Conservation (phyloP, 371 early-diverging fungal species). For the Mucor indicus region DNA sequence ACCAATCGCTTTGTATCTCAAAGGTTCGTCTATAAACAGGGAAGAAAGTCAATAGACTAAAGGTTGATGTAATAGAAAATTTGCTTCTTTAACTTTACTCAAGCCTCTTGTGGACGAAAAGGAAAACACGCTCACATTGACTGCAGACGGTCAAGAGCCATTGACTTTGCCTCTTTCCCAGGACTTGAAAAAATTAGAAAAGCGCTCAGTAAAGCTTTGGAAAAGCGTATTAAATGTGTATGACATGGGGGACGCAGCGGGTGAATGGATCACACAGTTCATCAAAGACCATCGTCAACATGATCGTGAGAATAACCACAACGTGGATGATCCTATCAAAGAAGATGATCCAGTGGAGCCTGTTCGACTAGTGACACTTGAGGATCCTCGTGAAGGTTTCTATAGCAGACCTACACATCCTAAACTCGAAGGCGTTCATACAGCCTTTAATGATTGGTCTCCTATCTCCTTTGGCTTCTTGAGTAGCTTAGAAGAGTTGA, state of each 20-base stretch:
- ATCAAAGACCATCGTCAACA: conserved; percentile 25
- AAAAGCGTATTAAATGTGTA: conserved; percentile 25
- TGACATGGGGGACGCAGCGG: conserved; percentile 44
- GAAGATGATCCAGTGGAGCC: conserved; percentile 4
- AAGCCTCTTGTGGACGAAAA: conserved; percentile 20
- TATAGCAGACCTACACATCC: conserved; percentile 43
- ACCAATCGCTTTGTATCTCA: conserved; percentile 41
- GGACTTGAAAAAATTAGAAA: conserved; percentile 8
- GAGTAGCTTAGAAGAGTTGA: conserved; percentile 30
- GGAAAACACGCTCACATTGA: conserved; percentile 24
- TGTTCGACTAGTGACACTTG: conserved; percentile 36
- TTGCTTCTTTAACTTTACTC: conserved; percentile 35
- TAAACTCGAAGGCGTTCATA: conserved; percentile 32
- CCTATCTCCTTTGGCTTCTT: conserved; percentile 43
- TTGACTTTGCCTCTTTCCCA: conserved; percentile 31
- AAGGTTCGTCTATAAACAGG: conserved; percentile 17
- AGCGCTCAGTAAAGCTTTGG: conserved; percentile 31
- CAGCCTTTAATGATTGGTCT: conserved; percentile 43
- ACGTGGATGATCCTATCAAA: conserved; percentile 7
- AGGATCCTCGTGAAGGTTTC: conserved; percentile 21
- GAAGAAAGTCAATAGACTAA: not conserved
- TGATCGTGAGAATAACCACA: conserved; percentile 28
- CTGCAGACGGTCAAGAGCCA: conserved; percentile 16
- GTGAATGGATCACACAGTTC: conserved; percentile 34
- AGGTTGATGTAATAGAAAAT: conserved; percentile 22